Conservation (phyloP, 2,329 filamentous ascomycete genomes). For the Hymenoscyphus infarciens region DNA sequence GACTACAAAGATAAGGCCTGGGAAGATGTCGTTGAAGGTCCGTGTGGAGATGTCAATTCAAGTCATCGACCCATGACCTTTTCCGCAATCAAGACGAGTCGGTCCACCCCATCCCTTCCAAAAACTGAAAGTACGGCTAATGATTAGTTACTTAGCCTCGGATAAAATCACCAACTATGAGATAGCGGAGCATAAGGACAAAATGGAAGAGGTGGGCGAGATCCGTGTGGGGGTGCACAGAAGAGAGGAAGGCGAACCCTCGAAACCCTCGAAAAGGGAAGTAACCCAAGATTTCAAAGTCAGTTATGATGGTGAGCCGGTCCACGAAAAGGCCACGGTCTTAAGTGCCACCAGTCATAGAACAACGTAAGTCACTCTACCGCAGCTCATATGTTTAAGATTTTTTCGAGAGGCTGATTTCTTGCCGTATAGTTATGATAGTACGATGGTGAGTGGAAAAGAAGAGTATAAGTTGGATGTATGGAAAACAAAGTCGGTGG, state of each 20-base stretch:
- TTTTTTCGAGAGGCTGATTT: background rate
- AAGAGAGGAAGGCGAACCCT: slow-evolving; percentile 1
- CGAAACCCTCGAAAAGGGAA: slow-evolving; percentile 4
- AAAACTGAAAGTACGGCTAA: background rate
- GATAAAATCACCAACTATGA: background rate
- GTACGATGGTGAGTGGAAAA: background rate
- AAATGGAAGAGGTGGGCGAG: slow-evolving; percentile 2
- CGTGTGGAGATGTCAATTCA: slow-evolving; percentile 10
- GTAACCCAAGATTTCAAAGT: background rate
- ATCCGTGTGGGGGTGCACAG: slow-evolving; percentile 2
- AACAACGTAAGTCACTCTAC: slow-evolving; percentile 16
- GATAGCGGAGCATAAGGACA: background rate
- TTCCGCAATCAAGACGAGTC: slow-evolving; percentile 18
- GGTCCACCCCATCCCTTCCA: background rate
- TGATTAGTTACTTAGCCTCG: background rate
- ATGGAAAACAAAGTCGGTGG: slow-evolving; percentile 13
- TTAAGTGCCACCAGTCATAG: slow-evolving; percentile 21
- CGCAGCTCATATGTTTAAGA: background rate
- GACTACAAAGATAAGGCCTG: slow-evolving; percentile 6
- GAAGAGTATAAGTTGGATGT: background rate
- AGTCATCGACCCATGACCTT: slow-evolving; percentile 19
- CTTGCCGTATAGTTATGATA: background rate
- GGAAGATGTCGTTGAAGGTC: slow-evolving; percentile 13
- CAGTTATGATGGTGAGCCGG: background rate
- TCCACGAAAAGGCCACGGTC: slow-evolving; percentile 25